Evolutionary conservation across 176 grass and related monocot genomes (phyloP), one percentile per base, ranked within the genome.

Genomic region (barley (Hordeum vulgare)): DNA sequence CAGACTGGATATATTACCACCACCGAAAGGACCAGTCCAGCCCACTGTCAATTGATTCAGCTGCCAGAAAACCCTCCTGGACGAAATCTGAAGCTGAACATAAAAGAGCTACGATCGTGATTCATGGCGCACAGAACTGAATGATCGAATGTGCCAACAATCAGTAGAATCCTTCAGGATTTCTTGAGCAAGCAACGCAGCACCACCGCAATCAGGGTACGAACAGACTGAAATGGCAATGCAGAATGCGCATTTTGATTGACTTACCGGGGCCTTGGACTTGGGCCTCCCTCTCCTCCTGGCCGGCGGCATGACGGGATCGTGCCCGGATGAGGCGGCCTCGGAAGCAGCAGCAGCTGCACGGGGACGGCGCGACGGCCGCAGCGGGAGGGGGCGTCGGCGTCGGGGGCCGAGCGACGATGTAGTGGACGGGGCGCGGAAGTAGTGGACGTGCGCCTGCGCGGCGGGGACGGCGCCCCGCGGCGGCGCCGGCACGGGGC

Each of bases 401-500:
- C 64, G 74, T 70, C 39, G 71, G 71, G 71, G 78, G 14, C 4
- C 20, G 85, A 5, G 61, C 60, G 20, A 15, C 11, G 25, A 74
- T 53, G 34, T 45, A 47, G 65, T 66, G 88, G 27, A 20, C 78
- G 88, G 18, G n/a, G n/a, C n/a, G n/a, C n/a, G n/a, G n/a, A n/a
- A n/a, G n/a, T n/a, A n/a, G n/a, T n/a, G n/a, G n/a, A 90, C 83
- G 57, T 31, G 81, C 49, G 39, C 39, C 18, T 65, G 74, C 70
- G 64, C 54, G 4, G 89, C 61, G 4, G 89, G 66, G 1, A 86
- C 29, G 9, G 70, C 23, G 51, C 13, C 44, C 49, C 15, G 75
- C 68, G 59, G 59, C 17, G 79, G 80, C 60, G 74, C 75, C 28
- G 89, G 92, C 51, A 45, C 53, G 86, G 85, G 24, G 77, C 81